Percentiles rank a stretch among this genome's conserved stretches.
Evolutionary conservation across 768 basidiomycete species (phyloP).

Genomic region (Trametes elegans): DNA sequence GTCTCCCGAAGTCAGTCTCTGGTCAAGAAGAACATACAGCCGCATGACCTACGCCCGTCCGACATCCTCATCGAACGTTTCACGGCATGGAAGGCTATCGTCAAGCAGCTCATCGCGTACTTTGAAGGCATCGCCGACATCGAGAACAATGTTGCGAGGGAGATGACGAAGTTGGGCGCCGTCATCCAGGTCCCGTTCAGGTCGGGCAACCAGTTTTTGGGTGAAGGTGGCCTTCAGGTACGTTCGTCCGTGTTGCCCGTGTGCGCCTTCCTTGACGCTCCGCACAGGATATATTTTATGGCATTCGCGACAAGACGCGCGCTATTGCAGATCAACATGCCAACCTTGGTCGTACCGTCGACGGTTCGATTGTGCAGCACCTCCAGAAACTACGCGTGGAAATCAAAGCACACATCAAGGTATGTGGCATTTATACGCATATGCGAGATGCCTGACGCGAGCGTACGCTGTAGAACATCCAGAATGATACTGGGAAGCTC

Average conservation of each 20-base stretch:
- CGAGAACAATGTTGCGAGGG: conserved; percentile 90
- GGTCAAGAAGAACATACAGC: conserved; percentile 92
- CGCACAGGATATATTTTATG: conserved; percentile 83
- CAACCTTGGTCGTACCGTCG: conserved; percentile 93
- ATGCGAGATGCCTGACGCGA: no score
- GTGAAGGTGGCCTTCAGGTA: conserved; percentile 93
- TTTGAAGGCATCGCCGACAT: conserved; percentile 87
- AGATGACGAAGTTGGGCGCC: conserved; percentile 89
- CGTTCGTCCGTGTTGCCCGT: conserved; percentile 4
- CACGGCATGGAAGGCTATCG: conserved; percentile 93
- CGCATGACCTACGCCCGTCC: conserved; percentile 86
- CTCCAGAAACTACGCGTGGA: conserved; percentile 92
- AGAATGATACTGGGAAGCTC: conserved; percentile 93
- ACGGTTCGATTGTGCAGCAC: conserved; percentile 96
- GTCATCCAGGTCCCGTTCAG: conserved; percentile 98
- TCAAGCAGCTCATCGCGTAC: conserved; percentile 93
- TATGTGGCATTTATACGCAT: conserved; percentile 34
- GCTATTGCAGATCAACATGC: conserved; percentile 94
- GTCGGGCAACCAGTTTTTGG: conserved; percentile 94
- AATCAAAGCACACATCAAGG: conserved; percentile 98
- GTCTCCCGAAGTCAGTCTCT: conserved; percentile 80
- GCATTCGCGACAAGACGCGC: conserved; percentile 90
- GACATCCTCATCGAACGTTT: conserved; percentile 97
- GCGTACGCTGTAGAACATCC: conserved; percentile 62
- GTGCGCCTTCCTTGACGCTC: no score